These are phyloP conservation scores for Vitis hybrid DNA, from an alignment of 177 flowering plant species.

Conservation along the genomic window DNA sequence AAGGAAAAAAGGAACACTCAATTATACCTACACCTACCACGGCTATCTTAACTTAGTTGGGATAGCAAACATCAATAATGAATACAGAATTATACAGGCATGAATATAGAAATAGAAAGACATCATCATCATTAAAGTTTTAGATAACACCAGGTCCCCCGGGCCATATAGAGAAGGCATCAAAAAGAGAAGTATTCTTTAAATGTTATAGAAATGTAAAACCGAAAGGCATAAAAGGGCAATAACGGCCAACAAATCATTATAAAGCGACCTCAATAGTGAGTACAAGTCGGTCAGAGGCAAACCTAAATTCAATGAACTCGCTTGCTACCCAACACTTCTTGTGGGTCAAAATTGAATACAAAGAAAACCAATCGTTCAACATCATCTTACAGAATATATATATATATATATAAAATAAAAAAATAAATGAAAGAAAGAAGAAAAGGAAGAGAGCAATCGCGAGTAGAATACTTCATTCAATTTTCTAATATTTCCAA, in stretches of 20 bases:
- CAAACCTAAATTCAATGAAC: not conserved
- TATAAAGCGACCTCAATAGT: not conserved
- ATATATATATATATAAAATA: not conserved
- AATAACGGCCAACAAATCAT: constrained; percentile 1
- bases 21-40: not conserved
- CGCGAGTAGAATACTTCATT: too few relatives aligned
- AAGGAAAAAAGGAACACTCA: not conserved
- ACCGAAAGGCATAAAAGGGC: not conserved
- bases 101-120: too few relatives aligned
- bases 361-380: not conserved
- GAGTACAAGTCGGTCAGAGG: not conserved
- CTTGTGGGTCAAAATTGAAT: not conserved
- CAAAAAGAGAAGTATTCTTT: not conserved
- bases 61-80: too few relatives aligned
- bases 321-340: not conserved
- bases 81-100: too few relatives aligned
- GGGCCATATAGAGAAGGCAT: too few relatives aligned
- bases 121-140: too few relatives aligned
- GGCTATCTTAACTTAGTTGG: too few relatives aligned
- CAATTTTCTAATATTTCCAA: too few relatives aligned
- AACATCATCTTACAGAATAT: not conserved
- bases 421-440: too few relatives aligned
- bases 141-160: too few relatives aligned
- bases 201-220: not conserved
- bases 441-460: too few relatives aligned